phyloP scores from a whole-genome alignment of 495 filamentous ascomycete species.

The Talaromyces adpressus region DNA sequence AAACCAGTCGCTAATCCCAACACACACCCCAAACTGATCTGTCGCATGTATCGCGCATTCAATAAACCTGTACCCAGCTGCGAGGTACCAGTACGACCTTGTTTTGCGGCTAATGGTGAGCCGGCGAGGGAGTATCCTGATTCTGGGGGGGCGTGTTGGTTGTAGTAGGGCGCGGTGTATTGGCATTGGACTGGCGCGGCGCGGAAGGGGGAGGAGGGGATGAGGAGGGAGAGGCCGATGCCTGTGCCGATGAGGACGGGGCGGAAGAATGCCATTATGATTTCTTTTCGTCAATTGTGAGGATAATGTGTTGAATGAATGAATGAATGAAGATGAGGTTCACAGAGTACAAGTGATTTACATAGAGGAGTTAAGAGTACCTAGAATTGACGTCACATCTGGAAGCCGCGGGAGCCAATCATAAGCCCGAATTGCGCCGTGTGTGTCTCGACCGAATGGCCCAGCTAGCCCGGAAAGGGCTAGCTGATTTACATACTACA shows the following conservation, averaged over 20 bases:
- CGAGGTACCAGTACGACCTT: constrained; percentile 15
- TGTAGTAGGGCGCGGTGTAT: constrained; percentile 23
- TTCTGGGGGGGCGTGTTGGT: constrained; percentile 15
- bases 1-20: constrained; percentile 63
- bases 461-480: neutral
- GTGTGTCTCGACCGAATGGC: too few species aligned
- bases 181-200: constrained; percentile 33
- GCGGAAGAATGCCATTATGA: constrained; percentile 23
- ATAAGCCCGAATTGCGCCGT: neutral
- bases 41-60: constrained; percentile 47
- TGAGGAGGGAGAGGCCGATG: constrained; percentile 34
- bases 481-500: too few species aligned
- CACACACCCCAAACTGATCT: constrained; percentile 65
- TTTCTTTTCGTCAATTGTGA: neutral
- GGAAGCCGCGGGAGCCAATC: neutral
- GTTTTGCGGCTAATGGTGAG: constrained; percentile 21
- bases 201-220: constrained; percentile 32
- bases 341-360: neutral
- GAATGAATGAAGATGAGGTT: neutral
- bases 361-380: neutral
- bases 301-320: neutral
- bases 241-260: constrained; percentile 25
- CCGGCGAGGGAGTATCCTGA: constrained; percentile 22
- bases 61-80: constrained; percentile 16
- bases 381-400: constrained; percentile 2